Conservation (phyloP, 257 asterid species). For the Fraxinus cuspidata region DNA sequence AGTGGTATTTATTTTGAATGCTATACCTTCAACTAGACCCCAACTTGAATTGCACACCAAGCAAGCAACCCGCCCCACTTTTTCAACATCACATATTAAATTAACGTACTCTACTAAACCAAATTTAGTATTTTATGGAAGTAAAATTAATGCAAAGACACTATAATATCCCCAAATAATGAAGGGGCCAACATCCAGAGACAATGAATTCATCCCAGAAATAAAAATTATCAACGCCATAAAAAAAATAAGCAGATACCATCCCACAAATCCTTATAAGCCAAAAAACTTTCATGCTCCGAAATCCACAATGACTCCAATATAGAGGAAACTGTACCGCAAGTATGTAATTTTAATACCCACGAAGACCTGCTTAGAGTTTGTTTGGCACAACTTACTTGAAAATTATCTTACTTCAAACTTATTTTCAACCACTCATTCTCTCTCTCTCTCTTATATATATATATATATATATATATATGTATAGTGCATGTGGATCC, state of each 20-base stretch:
- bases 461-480: too few relatives aligned
- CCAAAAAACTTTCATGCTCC: slow-evolving; percentile 15
- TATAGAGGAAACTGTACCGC: neutral
- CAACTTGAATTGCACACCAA: neutral
- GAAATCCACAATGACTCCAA: neutral
- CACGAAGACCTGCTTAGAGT: too few relatives aligned
- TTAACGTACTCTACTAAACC: neutral
- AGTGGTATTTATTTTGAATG: slow-evolving; percentile 57
- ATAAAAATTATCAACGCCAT: neutral
- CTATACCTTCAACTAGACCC: slow-evolving; percentile 54
- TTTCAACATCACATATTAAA: slow-evolving; percentile 4
- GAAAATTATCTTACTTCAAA: too few relatives aligned
- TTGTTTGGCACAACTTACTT: too few relatives aligned
- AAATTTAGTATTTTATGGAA: neutral
- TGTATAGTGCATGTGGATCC: too few relatives aligned
- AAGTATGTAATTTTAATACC: neutral
- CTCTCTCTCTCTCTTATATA: too few relatives aligned
- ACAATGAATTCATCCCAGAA: neutral
- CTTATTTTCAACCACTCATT: too few relatives aligned
- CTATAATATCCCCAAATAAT: neutral
- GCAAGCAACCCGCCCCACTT: neutral
- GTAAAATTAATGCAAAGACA: neutral
- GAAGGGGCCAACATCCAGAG: slow-evolving; percentile 1
- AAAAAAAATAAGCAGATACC: slow-evolving; percentile 4
- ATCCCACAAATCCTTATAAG: neutral